Conservation (phyloP, 2,329 filamentous ascomycete genomes). For the Didymella glomerata region DNA sequence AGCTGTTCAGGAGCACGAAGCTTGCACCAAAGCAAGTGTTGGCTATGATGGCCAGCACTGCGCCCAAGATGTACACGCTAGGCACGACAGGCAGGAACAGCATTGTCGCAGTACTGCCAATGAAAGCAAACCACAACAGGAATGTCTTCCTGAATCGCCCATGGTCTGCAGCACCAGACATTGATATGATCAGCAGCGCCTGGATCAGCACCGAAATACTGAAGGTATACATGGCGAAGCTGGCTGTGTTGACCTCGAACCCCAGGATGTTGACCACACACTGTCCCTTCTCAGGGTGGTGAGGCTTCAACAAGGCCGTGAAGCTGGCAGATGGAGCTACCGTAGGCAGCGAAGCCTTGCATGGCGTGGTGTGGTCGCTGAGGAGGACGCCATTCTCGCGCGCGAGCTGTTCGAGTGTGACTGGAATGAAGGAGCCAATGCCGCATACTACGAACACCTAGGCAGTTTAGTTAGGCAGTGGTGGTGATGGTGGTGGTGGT, state of each 20-base stretch:
- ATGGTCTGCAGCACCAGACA: conserved; percentile 95
- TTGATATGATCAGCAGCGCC: conserved; percentile 89
- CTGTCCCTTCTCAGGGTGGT: conserved; percentile 58
- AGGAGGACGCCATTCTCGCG: conserved; percentile 89
- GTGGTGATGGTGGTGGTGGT: background rate
- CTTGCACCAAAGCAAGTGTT: conserved; percentile 96
- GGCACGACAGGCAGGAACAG: conserved; percentile 81
- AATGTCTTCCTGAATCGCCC: conserved; percentile 87
- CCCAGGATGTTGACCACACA: conserved; percentile 86
- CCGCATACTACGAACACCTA: conserved; percentile 90
- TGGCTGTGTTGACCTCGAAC: conserved; percentile 90
- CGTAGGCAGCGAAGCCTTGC: conserved; percentile 69
- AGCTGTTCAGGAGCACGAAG: conserved; percentile 95
- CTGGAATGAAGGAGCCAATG: conserved; percentile 87
- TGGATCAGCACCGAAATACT: conserved; percentile 90
- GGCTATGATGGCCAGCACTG: conserved; percentile 83
- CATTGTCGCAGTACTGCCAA: conserved; percentile 86
- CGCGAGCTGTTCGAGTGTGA: conserved; percentile 91
- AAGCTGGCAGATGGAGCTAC: conserved; percentile 38
- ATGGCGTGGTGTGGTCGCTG: conserved; percentile 78
- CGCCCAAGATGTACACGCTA: conserved; percentile 79
- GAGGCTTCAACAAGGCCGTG: conserved; percentile 32
- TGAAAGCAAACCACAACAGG: conserved; percentile 82
- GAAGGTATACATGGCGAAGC: conserved; percentile 98
- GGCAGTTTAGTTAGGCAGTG: conserved; percentile 12